Evolutionary conservation across 345 rosid species (phyloP).

Genomic region (Eucalyptus polybractea): DNA sequence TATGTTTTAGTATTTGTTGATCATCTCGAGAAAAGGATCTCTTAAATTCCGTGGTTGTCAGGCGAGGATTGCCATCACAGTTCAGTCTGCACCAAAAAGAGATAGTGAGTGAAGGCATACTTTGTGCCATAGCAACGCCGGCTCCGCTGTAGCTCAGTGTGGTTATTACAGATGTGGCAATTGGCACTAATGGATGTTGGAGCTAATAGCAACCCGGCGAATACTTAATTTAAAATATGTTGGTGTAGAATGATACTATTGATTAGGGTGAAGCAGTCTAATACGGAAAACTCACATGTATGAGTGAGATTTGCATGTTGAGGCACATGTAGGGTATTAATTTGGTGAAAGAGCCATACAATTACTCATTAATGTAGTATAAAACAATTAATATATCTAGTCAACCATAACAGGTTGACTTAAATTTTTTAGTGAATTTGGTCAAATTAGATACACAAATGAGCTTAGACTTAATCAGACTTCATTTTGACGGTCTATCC

Average conservation of each 20-base stretch:
- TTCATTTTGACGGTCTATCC: not conserved
- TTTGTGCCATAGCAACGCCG: accelerated
- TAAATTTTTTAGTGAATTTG: not conserved
- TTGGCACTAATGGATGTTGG: not conserved
- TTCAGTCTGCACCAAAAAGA: not conserved
- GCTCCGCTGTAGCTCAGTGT: not conserved
- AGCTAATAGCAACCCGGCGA: not conserved
- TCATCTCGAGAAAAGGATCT: not conserved
- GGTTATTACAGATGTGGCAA: not conserved
- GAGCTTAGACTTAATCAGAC: not conserved
- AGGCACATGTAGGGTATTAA: not conserved
- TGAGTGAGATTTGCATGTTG: not conserved
- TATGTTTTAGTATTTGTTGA: not conserved
- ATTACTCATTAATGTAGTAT: not conserved
- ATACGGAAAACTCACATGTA: not conserved
- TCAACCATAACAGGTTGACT: not conserved
- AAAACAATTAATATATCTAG: not conserved
- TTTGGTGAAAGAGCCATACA: not conserved
- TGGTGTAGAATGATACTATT: not conserved
- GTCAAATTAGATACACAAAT: not conserved
- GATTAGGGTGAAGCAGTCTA: not conserved
- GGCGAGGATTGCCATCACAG: not conserved
- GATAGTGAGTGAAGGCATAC: not conserved
- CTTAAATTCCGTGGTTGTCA: not conserved
- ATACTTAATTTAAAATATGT: not conserved